Conservation (phyloP, 2,329 filamentous ascomycete species). For the Arthrobotrys sphaeroides region DNA sequence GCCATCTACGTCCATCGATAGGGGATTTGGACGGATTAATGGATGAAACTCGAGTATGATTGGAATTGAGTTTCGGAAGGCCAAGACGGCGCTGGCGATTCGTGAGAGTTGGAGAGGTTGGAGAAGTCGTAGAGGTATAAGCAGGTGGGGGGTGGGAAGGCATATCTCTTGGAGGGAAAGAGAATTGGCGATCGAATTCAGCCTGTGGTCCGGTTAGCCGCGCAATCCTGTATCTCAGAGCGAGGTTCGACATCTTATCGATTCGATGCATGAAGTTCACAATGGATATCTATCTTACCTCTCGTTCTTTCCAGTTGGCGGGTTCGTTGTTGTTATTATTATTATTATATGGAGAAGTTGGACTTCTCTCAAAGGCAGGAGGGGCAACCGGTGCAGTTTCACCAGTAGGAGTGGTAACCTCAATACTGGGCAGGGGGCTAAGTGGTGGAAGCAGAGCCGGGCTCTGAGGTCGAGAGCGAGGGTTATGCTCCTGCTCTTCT, state of each 20-base stretch:
- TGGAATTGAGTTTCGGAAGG: constrained; percentile 39
- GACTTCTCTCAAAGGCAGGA: constrained; percentile 33
- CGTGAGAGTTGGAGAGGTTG: constrained; percentile 31
- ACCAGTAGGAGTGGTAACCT: constrained; percentile 44
- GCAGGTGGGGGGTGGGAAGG: constrained; percentile 46
- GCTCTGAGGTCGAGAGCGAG: constrained; percentile 34
- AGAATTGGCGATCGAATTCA: constrained; percentile 48
- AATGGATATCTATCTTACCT: constrained; percentile 39
- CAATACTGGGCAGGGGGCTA: constrained; percentile 31
- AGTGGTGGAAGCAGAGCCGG: constrained; percentile 42
- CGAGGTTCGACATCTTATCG: constrained; percentile 4
- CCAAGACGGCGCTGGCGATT: constrained; percentile 43
- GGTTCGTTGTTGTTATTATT: constrained; percentile 4
- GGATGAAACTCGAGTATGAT: constrained; percentile 42
- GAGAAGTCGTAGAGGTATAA: constrained; percentile 33
- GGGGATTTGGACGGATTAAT: constrained; percentile 45
- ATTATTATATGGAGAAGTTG: constrained; percentile 14
- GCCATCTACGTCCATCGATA: constrained; percentile 46
- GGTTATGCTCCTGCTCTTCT: constrained; percentile 52
- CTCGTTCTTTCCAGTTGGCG: constrained; percentile 49
- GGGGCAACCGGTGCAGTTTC: constrained; percentile 39
- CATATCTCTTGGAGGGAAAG: constrained; percentile 39
- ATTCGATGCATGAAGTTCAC: not conserved
- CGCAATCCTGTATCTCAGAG: constrained; percentile 13
- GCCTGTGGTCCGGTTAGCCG: constrained; percentile 38